These are phyloP conservation scores for Agrocybe chaxingu DNA, from an alignment of 768 basidiomycete species.

Conservation along the genomic window DNA sequence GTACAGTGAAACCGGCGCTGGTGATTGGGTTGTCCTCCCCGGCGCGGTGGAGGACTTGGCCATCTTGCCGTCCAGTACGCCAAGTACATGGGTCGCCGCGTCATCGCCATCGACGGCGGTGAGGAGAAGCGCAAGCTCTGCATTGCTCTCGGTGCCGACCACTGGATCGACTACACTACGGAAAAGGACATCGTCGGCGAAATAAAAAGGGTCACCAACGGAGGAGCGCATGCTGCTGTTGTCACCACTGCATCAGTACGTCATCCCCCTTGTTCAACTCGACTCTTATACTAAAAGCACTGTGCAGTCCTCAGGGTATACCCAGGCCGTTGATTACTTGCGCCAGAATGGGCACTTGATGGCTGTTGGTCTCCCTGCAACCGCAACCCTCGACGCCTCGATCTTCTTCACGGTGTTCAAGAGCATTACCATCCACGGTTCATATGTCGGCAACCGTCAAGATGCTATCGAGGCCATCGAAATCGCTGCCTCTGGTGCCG, in stretches of 20 bases:
- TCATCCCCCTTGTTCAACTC: neutral
- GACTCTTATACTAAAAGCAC: neutral
- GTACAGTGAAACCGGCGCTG: slow-evolving; percentile 56
- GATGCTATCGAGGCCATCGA: slow-evolving; percentile 80
- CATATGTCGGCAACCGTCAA: slow-evolving; percentile 70
- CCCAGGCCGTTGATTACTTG: slow-evolving; percentile 72
- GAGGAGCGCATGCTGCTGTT: slow-evolving; percentile 73
- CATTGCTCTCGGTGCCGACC: slow-evolving; percentile 63
- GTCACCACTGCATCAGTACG: slow-evolving; percentile 54
- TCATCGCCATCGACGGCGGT: slow-evolving; percentile 77
- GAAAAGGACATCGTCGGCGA: slow-evolving; percentile 63
- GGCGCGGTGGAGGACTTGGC: slow-evolving; percentile 81
- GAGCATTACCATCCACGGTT: slow-evolving; percentile 54
- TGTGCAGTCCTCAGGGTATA: slow-evolving; percentile 33
- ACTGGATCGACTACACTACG: slow-evolving; percentile 76
- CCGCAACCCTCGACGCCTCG: slow-evolving; percentile 40
- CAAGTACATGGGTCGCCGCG: slow-evolving; percentile 68
- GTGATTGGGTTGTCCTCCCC: slow-evolving; percentile 75
- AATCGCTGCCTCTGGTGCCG: slow-evolving; percentile 68
- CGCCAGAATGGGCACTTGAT: slow-evolving; percentile 71
- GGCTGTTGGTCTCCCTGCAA: slow-evolving; percentile 73
- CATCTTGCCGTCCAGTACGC: slow-evolving; percentile 87
- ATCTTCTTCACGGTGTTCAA: slow-evolving; percentile 26
- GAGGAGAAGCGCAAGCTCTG: slow-evolving; percentile 66
- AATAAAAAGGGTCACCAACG: slow-evolving; percentile 60